phyloP scores from a whole-genome alignment of 768 basidiomycete species.

The Piloderma croceum region DNA sequence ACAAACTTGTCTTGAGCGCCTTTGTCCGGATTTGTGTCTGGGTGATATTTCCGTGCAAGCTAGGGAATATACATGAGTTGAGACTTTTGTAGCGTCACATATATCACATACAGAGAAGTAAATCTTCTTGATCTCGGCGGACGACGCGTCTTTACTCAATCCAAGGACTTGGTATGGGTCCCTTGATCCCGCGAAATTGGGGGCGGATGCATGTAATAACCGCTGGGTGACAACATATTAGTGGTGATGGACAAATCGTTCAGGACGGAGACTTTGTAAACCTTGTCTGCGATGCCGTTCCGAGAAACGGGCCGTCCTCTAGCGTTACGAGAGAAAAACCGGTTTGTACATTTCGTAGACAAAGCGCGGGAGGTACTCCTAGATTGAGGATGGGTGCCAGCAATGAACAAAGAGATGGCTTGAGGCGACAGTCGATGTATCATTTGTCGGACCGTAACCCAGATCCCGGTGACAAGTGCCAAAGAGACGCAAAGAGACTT shows the following conservation, averaged over 20 bases:
- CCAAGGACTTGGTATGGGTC: slow-evolving; percentile 93
- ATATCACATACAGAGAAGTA: slow-evolving; percentile 80
- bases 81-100: slow-evolving; percentile 1
- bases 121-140: slow-evolving; percentile 92
- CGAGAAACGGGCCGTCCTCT: slow-evolving; percentile 12
- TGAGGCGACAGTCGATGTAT: slow-evolving; percentile 45
- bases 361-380: slow-evolving; percentile 30
- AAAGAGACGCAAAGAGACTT: slow-evolving; percentile 2
- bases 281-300: slow-evolving; percentile 35
- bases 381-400: slow-evolving; percentile 41
- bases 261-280: slow-evolving; percentile 24
- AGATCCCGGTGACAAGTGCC: slow-evolving; percentile 7
- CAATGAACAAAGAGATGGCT: slow-evolving; percentile 46
- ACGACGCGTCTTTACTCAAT: slow-evolving; percentile 73
- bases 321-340: slow-evolving; percentile 12
- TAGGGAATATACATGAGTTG: slow-evolving; percentile 28
- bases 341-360: slow-evolving; percentile 33
- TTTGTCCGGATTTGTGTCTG: slow-evolving; percentile 93
- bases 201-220: slow-evolving; percentile 63
- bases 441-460: slow-evolving; percentile 31
- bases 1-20: slow-evolving; percentile 87
- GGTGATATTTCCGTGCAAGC: slow-evolving; percentile 98
- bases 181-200: slow-evolving; percentile 49
- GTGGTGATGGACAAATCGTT: slow-evolving; percentile 6
- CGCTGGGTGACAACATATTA: slow-evolving; percentile 45